Evolutionary conservation across 306 rosid genomes (phyloP).

Genomic region (Glycine latifolia): DNA sequence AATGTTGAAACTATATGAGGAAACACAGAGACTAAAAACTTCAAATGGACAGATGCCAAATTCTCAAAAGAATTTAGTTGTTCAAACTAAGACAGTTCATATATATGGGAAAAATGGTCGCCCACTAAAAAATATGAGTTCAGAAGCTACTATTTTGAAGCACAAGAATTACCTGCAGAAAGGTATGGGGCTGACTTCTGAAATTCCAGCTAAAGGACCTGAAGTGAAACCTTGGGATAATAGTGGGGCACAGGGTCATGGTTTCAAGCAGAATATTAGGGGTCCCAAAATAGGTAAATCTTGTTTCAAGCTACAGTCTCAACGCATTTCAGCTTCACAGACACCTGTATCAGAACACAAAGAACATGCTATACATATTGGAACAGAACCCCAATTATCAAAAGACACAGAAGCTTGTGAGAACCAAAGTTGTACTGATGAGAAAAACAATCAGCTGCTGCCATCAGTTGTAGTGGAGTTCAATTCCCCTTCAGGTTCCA

Average conservation of each 20-base stretch:
- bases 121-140: not conserved
- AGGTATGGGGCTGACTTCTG: not conserved
- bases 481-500: conserved; percentile 14
- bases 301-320: conserved; percentile 7
- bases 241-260: not conserved
- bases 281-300: conserved; percentile 32
- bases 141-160: not conserved
- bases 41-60: not conserved
- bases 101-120: not conserved
- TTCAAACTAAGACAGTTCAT: not conserved
- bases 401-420: conserved; percentile 5
- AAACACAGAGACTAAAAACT: not conserved
- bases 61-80: not conserved
- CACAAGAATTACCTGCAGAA: not conserved
- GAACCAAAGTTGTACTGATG: not conserved
- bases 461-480: conserved; percentile 30
- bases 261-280: conserved; percentile 6
- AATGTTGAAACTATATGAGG: not conserved
- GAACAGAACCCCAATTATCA: not conserved
- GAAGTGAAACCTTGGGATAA: conserved; percentile 30
- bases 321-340: not conserved
- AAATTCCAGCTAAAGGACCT: not conserved
- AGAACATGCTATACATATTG: not conserved
- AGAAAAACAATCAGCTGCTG: conserved; percentile 19
- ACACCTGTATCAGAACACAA: not conserved